Evolutionary conservation across 495 filamentous ascomycete genomes (phyloP).

Genomic region (Neurospora sp.): DNA sequence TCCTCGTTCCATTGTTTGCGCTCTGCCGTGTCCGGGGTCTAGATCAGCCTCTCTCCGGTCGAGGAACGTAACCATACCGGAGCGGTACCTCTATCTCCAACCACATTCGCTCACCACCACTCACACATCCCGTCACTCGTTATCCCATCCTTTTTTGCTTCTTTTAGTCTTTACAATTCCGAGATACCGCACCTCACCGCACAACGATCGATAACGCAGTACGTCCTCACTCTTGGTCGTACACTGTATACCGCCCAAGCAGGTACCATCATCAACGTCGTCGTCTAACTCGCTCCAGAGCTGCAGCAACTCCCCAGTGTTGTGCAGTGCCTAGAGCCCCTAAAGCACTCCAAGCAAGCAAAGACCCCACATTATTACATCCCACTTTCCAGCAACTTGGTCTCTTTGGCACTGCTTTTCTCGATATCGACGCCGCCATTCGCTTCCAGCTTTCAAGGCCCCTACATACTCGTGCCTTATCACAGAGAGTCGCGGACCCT

Average conservation of each 20-base stretch:
- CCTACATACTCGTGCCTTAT: background rate
- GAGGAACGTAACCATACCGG: background rate
- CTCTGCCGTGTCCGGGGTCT: background rate
- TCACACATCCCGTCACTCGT: background rate
- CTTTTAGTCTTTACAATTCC: background rate
- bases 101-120: background rate
- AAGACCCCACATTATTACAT: background rate
- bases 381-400: background rate
- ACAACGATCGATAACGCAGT: background rate
- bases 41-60: background rate
- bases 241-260: background rate
- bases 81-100: background rate
- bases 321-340: background rate
- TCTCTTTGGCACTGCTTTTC: background rate
- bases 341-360: background rate
- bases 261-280: background rate
- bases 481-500: background rate
- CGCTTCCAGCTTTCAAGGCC: background rate
- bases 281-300: background rate
- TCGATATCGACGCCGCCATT: background rate
- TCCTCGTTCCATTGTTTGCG: background rate
- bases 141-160: background rate
- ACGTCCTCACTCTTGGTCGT: background rate
- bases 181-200: background rate
- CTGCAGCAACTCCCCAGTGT: background rate